phyloP scores from a whole-genome alignment of 345 rosid species.

The Garcia nutans region DNA sequence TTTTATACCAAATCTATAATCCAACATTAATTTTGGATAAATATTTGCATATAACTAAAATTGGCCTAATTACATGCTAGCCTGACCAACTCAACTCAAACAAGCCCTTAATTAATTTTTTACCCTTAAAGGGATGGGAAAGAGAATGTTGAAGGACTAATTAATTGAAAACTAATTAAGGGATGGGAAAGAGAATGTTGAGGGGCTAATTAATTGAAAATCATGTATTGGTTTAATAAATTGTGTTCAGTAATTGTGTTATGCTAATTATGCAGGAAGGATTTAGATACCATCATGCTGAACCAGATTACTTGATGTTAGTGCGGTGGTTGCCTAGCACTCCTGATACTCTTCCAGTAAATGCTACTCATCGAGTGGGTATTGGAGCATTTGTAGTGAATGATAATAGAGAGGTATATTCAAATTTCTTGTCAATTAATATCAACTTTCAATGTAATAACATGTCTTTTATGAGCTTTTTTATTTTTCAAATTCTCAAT shows the following conservation, averaged over 20 bases:
- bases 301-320: constrained; percentile 73
- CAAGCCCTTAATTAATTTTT: background rate
- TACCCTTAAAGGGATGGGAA: background rate
- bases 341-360: constrained; percentile 48
- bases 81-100: no score
- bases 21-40: no score
- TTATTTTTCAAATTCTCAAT: background rate
- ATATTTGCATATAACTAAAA: no score
- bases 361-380: constrained; percentile 78
- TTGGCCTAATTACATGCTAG: no score
- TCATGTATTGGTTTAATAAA: background rate
- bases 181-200: no score
- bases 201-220: background rate
- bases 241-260: background rate
- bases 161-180: no score
- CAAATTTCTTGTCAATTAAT: background rate
- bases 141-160: no score
- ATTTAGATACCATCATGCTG: constrained; percentile 66
- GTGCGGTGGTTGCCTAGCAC: constrained; percentile 56
- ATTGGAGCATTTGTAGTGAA: constrained; percentile 68
- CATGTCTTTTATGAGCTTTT: no score
- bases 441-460: background rate
- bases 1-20: no score
- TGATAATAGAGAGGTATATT: constrained; percentile 53
- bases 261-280: constrained; percentile 48